Evolutionary conservation across 2,329 filamentous ascomycete genomes (phyloP), one percentile per base, ranked within the genome.

Genomic region (Arthrobotrys sinensis): DNA sequence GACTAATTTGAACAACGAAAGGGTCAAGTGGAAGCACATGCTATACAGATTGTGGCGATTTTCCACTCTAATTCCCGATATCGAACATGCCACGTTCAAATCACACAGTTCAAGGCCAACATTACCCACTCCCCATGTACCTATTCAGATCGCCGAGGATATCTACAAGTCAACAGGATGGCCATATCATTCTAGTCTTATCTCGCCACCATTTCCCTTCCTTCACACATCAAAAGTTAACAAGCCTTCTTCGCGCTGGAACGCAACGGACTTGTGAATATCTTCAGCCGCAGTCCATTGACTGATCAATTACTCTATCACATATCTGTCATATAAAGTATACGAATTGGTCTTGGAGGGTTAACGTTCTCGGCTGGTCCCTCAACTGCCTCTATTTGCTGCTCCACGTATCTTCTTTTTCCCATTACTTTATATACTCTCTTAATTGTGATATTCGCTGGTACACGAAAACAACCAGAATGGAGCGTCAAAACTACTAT

Each of bases 401-500:
- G 10, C 19, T 52, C 12, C 24, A 32, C 57, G 8, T 38, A 38
- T 38, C 8, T 14, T 38, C 8, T 14, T 14, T 38, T 28, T 4
- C 4, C 24, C 4, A 28, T 4, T 28, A 4, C 24, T 28, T 4
- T 4, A 28, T 28, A 2, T 28, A 28, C 24, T 28, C 2, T 28
- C 2, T 28, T 28, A 2, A 28, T 28, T 28, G 24, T 28, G 4
- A 28, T 28, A 28, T 28, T 28, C 24, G 24, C 40, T 2, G 40
- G 40, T n/a, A 34, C 24, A 34, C 7, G 7, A 34, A 14, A 36
- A 11, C 8, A 14, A 52, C 28, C 10, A n/a, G 28, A 14, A 70
- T 70, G 66, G 66, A 70, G 11, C 66, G 66, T 24, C 24, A 60
- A 40, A 63, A 70, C 32, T 70, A 62, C 12, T 60, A 36, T 28